Conservation (phyloP, 2,329 filamentous ascomycete species). For the Aspergillus ibericus region DNA sequence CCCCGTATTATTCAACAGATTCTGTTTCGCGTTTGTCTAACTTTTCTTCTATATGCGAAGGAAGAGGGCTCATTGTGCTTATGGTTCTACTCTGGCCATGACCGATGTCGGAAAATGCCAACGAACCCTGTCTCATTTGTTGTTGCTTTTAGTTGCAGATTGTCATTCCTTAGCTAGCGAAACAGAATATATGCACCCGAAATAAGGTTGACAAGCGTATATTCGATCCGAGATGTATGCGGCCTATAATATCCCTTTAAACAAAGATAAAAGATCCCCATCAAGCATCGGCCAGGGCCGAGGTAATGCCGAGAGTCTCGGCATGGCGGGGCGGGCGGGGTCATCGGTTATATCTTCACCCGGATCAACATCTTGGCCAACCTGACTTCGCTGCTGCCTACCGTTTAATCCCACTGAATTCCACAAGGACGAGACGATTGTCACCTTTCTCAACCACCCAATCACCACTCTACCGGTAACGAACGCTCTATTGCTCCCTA, state of each 20-base stretch:
- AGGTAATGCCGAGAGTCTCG: not conserved
- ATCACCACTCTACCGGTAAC: not conserved
- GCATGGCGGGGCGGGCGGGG: not conserved
- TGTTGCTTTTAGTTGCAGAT: not conserved
- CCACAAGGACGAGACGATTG: no score
- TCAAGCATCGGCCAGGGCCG: not conserved
- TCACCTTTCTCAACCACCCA: not conserved
- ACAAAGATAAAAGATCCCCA: no score
- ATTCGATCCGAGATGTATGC: no score
- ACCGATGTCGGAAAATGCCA: not conserved
- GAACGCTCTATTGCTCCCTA: accelerated
- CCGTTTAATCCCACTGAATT: not conserved
- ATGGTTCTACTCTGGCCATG: not conserved
- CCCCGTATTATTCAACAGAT: no score
- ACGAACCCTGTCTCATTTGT: not conserved
- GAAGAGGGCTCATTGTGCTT: not conserved
- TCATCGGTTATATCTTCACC: not conserved
- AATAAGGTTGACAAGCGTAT: not conserved
- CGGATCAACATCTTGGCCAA: not conserved
- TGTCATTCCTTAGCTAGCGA: not conserved
- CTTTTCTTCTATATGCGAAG: not conserved
- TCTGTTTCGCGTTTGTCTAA: not conserved
- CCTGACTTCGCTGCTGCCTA: not conserved
- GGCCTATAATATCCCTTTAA: no score
- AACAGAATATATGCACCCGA: not conserved